A percentile compares a stretch with the other conserved stretches of the same genome.
Conservation (phyloP, 2,329 filamentous ascomycete species). For the Plenodomus tracheiphilus region DNA sequence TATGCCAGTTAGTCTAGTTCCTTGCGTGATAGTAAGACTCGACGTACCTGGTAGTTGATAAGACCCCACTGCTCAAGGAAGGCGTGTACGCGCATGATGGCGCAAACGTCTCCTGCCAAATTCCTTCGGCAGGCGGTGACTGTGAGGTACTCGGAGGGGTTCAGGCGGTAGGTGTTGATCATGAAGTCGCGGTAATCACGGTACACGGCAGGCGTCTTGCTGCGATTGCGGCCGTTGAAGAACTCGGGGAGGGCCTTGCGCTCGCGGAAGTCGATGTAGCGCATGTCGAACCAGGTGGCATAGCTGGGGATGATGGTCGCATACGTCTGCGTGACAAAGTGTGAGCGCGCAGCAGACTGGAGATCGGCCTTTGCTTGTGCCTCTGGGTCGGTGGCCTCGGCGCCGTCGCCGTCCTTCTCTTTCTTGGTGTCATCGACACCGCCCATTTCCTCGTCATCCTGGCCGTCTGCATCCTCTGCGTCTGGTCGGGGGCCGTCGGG, state of each 20-base stretch:
- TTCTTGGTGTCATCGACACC: conserved; percentile 45
- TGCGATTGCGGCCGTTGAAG: conserved; percentile 97
- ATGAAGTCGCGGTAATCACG: conserved; percentile 99
- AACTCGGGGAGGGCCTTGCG: conserved; percentile 95
- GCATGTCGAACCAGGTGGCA: conserved; percentile 99
- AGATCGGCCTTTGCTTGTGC: conserved; percentile 77
- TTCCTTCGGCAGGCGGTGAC: conserved; percentile 96
- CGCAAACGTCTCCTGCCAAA: conserved; percentile 94
- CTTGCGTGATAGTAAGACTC: no score
- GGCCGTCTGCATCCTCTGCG: conserved; percentile 60
- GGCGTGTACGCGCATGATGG: conserved; percentile 97
- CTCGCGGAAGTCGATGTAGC: conserved; percentile 85
- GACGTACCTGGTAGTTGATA: conserved; percentile 92
- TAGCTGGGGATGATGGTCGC: conserved; percentile 97
- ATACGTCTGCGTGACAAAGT: conserved; percentile 91
- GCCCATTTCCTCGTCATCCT: conserved; percentile 73
- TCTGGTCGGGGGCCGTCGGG: conserved; percentile 63
- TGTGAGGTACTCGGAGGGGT: conserved; percentile 93
- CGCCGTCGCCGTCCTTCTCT: conserved; percentile 39
- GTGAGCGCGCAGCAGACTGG: conserved; percentile 85
- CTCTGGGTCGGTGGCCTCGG: conserved; percentile 44
- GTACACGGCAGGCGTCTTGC: conserved; percentile 96
- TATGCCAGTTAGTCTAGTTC: conserved; percentile 49
- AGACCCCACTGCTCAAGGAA: conserved; percentile 98
- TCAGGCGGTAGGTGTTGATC: conserved; percentile 98